Conservation (phyloP, 208 protist species). For the Leishmania braziliensis region DNA sequence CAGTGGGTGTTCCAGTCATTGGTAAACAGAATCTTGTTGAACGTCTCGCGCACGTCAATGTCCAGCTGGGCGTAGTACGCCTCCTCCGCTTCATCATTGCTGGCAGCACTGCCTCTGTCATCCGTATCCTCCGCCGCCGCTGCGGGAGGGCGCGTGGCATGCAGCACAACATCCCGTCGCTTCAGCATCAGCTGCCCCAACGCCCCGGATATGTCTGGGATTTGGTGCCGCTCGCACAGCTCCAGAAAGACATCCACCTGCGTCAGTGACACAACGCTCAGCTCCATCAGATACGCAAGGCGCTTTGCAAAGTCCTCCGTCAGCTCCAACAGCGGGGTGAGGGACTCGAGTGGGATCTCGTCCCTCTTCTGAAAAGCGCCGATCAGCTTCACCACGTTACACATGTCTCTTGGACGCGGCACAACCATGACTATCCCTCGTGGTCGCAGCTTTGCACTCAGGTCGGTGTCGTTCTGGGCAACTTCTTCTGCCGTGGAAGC, state of each 20-base stretch:
- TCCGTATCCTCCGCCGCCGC: not conserved
- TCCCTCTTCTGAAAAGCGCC: conserved; percentile 42
- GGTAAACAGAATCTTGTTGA: conserved; percentile 47
- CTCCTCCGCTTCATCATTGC: conserved; percentile 28
- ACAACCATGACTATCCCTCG: conserved; percentile 16
- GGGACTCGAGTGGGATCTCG: conserved; percentile 54
- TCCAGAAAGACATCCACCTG: conserved; percentile 60
- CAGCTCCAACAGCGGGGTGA: conserved; percentile 53
- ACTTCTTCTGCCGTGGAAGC: not conserved
- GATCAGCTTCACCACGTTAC: conserved; percentile 37
- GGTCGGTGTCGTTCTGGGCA: not conserved
- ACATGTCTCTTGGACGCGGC: conserved; percentile 72
- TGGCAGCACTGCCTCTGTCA: not conserved
- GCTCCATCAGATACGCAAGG: conserved; percentile 42
- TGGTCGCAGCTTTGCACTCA: not conserved
- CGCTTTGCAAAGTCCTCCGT: conserved; percentile 62
- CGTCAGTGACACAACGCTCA: conserved; percentile 50
- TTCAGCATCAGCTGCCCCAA: conserved; percentile 31
- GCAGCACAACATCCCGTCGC: conserved; percentile 22
- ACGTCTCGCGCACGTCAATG: conserved; percentile 77
- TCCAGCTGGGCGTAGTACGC: conserved; percentile 59
- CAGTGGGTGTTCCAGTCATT: conserved; percentile 62
- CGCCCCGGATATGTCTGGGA: conserved; percentile 50
- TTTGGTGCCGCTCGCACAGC: conserved; percentile 43
- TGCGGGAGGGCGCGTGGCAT: not conserved